Conservation (phyloP, 1,139 yeast genomes). For the Candida smagusa region DNA sequence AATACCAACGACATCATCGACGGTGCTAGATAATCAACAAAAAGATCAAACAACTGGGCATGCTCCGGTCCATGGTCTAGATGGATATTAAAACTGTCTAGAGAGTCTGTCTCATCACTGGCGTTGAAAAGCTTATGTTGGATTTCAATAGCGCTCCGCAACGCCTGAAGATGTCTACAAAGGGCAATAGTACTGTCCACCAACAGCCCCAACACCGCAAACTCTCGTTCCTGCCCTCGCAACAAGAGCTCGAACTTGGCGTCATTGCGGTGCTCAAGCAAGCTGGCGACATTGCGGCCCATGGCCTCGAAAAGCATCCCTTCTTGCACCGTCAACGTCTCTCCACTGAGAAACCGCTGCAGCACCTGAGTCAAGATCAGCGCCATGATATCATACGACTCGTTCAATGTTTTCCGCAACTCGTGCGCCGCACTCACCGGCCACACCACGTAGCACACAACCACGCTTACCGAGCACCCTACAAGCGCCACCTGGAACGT, state of each 20-base stretch:
- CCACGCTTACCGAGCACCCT: conserved; percentile 61
- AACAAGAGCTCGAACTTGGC: conserved; percentile 58
- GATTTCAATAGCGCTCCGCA: conserved; percentile 65
- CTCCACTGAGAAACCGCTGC: conserved; percentile 53
- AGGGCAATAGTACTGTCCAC: conserved; percentile 53
- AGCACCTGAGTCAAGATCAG: conserved; percentile 48
- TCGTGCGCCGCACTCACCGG: conserved; percentile 56
- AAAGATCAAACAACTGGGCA: conserved; percentile 49
- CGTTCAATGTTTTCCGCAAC: conserved; percentile 48
- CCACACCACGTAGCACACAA: conserved; percentile 60
- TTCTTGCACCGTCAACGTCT: conserved; percentile 39
- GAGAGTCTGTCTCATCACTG: conserved; percentile 11
- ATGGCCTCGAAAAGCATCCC: conserved; percentile 33
- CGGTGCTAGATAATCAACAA: conserved; percentile 68
- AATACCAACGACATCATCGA: conserved; percentile 65
- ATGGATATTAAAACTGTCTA: conserved; percentile 6
- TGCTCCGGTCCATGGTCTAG: conserved; percentile 12
- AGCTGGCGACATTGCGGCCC: conserved; percentile 34
- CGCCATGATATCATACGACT: conserved; percentile 54
- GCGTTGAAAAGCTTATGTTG: conserved; percentile 48
- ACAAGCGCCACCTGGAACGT: conserved; percentile 57
- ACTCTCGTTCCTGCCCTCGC: conserved; percentile 56
- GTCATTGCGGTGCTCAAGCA: conserved; percentile 53
- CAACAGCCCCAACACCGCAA: conserved; percentile 39
- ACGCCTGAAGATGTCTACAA: conserved; percentile 61